phyloP scores from a whole-genome alignment of 1,139 yeast species.

The Pneumocystis sp. region DNA sequence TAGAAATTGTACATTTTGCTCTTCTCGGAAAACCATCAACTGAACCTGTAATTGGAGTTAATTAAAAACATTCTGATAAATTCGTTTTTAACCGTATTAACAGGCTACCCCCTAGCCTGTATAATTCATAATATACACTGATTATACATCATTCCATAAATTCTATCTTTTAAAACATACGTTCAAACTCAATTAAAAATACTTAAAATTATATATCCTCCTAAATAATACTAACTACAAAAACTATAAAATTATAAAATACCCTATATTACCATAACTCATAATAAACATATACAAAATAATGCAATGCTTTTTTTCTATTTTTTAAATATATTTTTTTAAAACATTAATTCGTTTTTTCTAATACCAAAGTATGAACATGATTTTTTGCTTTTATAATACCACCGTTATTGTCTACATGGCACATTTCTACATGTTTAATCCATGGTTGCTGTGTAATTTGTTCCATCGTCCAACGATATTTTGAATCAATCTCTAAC shows the following conservation, averaged over 20 bases:
- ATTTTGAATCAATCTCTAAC: slow-evolving; percentile 51
- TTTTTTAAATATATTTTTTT: background rate
- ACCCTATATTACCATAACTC: background rate
- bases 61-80: background rate
- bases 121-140: background rate
- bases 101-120: background rate
- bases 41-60: background rate
- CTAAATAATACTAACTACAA: background rate
- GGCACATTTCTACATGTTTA: slow-evolving; percentile 34
- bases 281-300: background rate
- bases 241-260: background rate
- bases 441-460: slow-evolving; percentile 63
- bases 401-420: slow-evolving; percentile 28
- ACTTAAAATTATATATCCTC: background rate
- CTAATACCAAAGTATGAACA: slow-evolving; percentile 37
- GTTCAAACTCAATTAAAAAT: background rate
- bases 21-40: slow-evolving; percentile 22
- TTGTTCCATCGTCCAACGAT: slow-evolving; percentile 56
- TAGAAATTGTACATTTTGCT: slow-evolving; percentile 16
- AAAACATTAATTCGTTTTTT: background rate
- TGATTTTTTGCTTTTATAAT: slow-evolving; percentile 38
- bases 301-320: background rate
- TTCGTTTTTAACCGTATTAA: background rate
- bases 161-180: background rate
- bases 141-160: background rate